Base-by-base conservation (phyloP, 2,329 filamentous ascomycete species). In the Colletotrichum costaricense region DNA sequence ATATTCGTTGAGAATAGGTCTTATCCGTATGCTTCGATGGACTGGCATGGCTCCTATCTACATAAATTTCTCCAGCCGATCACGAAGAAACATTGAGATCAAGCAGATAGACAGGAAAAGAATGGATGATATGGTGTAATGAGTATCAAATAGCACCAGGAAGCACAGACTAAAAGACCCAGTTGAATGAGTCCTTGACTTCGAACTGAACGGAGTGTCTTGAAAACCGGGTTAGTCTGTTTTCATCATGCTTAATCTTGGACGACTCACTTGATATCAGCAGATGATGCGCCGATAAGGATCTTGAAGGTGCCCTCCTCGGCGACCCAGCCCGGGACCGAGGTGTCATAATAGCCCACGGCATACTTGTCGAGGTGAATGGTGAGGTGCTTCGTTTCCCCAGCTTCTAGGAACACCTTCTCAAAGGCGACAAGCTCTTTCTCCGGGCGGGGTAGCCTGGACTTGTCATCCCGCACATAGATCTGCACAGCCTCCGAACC, bases 361-460 rank as follows among this genome's bases (percentile, higher is more conserved):
- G 87, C 86, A 73, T 88, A 84, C 79, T 86, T 87, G 75, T 88
- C 86, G 11, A 89, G 76, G 19, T 77, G 75, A 4, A 89, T 81
- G 11, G 82, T 81, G 42, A 89, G 79, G 72, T 88, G 86, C 75
- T 82, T 86, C 0, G 87, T 89, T 82, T 89, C 87, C 4, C 89
- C 90, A 2, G 87, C 83, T 57, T 88, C 84, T 3, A 94, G 81
- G 63, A 82, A 85, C 0, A 93, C 87, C 81, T 93, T 94, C 71
- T 88, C 88, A 77, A 94, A 94, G 0, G 91, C 92, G 42, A 91
- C 90, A 1, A 94, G 84, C 81, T 94, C 93, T 82, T 94, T 94
- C 76, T 91, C 88, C 0, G 92, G 92, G 26, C 92, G 84, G 0
- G 89, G 88, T n/a, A 94, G 84, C 11, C 87, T 84, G 1, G 90